Evolutionary conservation across 2,329 filamentous ascomycete genomes (phyloP), one percentile per base, ranked within the genome.

Genomic region (Mycocentrospora acerina): DNA sequence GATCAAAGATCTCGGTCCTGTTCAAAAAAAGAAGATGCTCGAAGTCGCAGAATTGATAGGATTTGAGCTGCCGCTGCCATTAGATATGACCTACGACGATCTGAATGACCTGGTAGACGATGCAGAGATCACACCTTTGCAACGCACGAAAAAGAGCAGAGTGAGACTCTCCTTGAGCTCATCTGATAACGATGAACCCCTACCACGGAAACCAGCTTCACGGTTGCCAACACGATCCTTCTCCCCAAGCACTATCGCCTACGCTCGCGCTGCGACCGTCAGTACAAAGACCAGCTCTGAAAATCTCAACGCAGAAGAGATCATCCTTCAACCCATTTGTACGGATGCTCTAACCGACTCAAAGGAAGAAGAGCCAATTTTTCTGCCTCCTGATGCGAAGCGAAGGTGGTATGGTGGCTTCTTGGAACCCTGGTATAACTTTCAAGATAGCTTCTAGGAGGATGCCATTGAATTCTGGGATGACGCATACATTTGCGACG

Each of bases 331-430:
- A 12, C 25, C 25, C 5, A 5, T 27, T 14, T 27, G 5, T 27
- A 5, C 11, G 6, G 25, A 27, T 11, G 4, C 25, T n/a, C 11
- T 27, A 7, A 6, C 11, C 4, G 6, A 4, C 5, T 12, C 25
- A 5, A 27, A 14, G 12, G 25, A 27, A 14, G 6, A 12, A 12
- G 12, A 27, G 13, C 11, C 25, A 6, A 5, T 27, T 6, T 27
- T 27, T 11, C 25, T n/a, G 25, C 25, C 25, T 6, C 12, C 25
- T 7, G 11, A 11, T 27, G 25, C 25, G 25, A 14, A 12, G 11
- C 11, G 25, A 12, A 12, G 43, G 5, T 56, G 46, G 53, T 56
- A 49, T 24, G 35, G 42, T 4, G 53, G 46, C 5, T 55, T 53
- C 29, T 15, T 55, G 14, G 32, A 41, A 12, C 39, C 24, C 12